These are phyloP conservation scores for Saxispiralis lemnorum DNA, from an alignment of 495 filamentous ascomycete species.

Conservation along the genomic window DNA sequence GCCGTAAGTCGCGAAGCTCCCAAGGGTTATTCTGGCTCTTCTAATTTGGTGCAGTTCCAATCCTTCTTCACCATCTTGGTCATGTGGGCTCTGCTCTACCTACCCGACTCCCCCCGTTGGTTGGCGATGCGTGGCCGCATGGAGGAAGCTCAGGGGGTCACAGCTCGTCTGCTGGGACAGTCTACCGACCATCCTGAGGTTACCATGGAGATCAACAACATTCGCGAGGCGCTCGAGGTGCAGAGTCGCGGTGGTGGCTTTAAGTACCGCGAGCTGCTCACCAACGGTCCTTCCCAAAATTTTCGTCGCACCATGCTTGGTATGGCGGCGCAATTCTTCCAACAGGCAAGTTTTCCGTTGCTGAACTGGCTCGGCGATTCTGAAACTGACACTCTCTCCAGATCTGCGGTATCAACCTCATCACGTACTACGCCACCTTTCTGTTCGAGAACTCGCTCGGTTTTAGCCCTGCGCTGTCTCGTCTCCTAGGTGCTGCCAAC, in stretches of 20 bases:
- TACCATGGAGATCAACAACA: conserved; percentile 15
- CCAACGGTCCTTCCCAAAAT: conserved; percentile 7
- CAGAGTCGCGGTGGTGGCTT: background rate
- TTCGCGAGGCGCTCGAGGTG: conserved; percentile 1
- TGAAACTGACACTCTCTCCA: conserved; percentile 73
- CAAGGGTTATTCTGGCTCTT: too few species aligned
- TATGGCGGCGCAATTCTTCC: conserved; percentile 23
- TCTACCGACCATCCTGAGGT: conserved; percentile 21
- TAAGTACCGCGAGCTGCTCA: background rate
- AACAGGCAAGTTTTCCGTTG: conserved; percentile 23
- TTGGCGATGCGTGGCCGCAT: conserved; percentile 8
- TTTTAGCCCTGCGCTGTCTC: conserved; percentile 24
- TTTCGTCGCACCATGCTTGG: background rate
- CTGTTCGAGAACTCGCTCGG: conserved; percentile 42
- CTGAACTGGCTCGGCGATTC: too few species aligned
- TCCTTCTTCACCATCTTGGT: conserved; percentile 4
- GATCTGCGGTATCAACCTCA: conserved; percentile 44
- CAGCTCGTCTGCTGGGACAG: conserved; percentile 21
- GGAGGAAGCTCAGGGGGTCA: conserved; percentile 17
- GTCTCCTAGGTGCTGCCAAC: conserved; percentile 28
- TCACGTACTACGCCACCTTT: conserved; percentile 31
- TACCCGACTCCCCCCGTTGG: conserved; percentile 3
- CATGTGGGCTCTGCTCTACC: background rate
- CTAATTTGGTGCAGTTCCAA: background rate
- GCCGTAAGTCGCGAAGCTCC: conserved; percentile 10